Conservation (phyloP, 1,139 yeast genomes). For the Arxiozyma telluris region DNA sequence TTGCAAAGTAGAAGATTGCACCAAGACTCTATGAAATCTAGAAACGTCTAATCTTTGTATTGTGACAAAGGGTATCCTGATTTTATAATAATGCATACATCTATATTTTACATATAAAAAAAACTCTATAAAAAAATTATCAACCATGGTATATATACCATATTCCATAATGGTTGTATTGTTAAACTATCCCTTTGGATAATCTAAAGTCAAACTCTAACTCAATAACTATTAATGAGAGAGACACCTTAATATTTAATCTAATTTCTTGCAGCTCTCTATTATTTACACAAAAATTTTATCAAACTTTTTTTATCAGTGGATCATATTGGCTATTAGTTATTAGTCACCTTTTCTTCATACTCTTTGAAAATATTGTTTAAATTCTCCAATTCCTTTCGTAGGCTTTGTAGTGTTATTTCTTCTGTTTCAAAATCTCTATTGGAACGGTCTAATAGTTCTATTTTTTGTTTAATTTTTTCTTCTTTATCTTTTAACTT, state of each 20-base stretch:
- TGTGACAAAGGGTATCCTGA: background rate
- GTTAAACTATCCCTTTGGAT: background rate
- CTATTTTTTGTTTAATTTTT: slow-evolving; percentile 51
- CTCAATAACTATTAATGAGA: background rate
- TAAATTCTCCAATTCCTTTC: slow-evolving; percentile 42
- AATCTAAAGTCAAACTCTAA: too few species aligned
- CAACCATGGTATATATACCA: background rate
- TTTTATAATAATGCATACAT: background rate
- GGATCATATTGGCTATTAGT: background rate
- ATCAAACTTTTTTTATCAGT: too few species aligned
- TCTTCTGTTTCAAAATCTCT: slow-evolving; percentile 59
- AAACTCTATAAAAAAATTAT: background rate
- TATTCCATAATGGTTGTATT: background rate
- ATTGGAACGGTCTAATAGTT: slow-evolving; percentile 53
- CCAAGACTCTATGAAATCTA: background rate
- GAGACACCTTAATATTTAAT: background rate
- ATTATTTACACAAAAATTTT: too few species aligned
- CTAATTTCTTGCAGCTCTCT: too few species aligned
- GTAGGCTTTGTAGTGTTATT: slow-evolving; percentile 35
- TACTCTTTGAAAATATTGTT: slow-evolving; percentile 6
- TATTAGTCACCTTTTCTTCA: slow-evolving; percentile 19
- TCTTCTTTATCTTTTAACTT: slow-evolving; percentile 43
- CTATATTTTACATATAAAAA: background rate
- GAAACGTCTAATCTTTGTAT: too few species aligned
- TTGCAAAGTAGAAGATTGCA: too few species aligned